Evolutionary conservation across 345 rosid species (phyloP).

Genomic region (Noccaea bulbosa): DNA sequence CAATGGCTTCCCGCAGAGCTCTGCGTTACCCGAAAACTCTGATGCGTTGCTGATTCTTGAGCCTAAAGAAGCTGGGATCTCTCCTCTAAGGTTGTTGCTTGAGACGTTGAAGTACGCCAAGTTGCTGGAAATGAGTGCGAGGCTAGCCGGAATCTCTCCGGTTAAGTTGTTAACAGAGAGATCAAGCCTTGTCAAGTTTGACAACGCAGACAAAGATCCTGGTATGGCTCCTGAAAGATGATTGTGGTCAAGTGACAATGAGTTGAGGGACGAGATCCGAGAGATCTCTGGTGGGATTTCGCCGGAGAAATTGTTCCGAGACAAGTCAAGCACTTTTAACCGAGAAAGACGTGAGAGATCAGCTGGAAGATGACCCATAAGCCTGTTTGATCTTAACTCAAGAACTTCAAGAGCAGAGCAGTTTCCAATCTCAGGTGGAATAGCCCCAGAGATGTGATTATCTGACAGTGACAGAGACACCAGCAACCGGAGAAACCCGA

Average conservation of each 20-base stretch:
- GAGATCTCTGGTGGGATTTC: constrained; percentile 66
- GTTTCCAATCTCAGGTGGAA: constrained; percentile 82
- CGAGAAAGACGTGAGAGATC: constrained; percentile 63
- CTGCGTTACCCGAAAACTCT: constrained; percentile 58
- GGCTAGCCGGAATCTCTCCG: constrained; percentile 70
- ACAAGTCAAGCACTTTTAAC: constrained; percentile 68
- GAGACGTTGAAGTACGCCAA: constrained; percentile 78
- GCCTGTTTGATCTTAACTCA: constrained; percentile 62
- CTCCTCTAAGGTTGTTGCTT: constrained; percentile 67
- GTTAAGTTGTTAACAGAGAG: constrained; percentile 79
- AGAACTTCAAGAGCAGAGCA: constrained; percentile 85
- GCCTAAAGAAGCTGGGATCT: constrained; percentile 65
- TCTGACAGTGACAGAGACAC: constrained; percentile 70
- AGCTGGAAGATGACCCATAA: constrained; percentile 70
- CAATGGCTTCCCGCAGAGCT: constrained; percentile 78
- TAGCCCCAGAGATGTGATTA: constrained; percentile 65
- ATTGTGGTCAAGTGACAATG: constrained; percentile 64
- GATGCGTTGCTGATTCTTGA: constrained; percentile 65
- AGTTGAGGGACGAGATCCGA: constrained; percentile 50
- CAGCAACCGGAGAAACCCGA: constrained; percentile 71
- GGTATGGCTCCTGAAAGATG: constrained; percentile 77
- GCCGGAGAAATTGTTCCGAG: constrained; percentile 71
- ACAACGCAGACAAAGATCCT: constrained; percentile 56
- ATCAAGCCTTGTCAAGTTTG: constrained; percentile 64
- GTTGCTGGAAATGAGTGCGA: constrained; percentile 47